Base-by-base conservation (phyloP, 208 protist species). In the Trypanosomatidae sp. region DNA sequence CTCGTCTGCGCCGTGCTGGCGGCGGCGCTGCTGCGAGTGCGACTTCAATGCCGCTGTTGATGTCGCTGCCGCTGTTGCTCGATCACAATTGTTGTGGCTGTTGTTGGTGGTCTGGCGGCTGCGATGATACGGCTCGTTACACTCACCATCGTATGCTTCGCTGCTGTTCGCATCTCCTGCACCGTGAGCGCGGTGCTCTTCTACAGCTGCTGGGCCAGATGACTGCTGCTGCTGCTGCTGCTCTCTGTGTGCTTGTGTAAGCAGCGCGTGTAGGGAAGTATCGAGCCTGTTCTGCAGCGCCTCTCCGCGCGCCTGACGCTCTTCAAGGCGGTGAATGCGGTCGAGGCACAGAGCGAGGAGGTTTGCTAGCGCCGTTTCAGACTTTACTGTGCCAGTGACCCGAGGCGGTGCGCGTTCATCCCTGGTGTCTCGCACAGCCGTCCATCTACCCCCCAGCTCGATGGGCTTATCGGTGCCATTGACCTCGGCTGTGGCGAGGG, bases 11-110 rank as follows among this genome's bases (percentile, higher is more conserved):
- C 53, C 12, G 10, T 33, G 19, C 19, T 22, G 39, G 60, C 60
- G 60, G 28, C 39, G n/a, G 36, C 60, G 60, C 60, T 66, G 60
- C 60, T 66, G 39, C 36, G 60, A 66, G 39, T 46, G 60, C 36
- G 12, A 15, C 60, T 49, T 39, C 9, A 39, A 49, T 28, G 39
- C 41, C 0, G 41, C 19, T 17, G 62, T 10, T n/a, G 19, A 12
- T 15, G 58, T 43, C 58, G 12, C 28, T 36, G 58, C 25, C 25
- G 30, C 58, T 47, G 60, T 5, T 10, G 60, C 62, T 25, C 22
- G 10, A 44, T 43, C 28, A 36, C 43, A 19, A 8, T 22, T 22
- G 25, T 64, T 17, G 33, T 64, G 33, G 13, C 59, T 22, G 33
- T 43, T 15, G 33, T 22, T 44, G 59, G 13, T 59, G 53, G 25